A percentile compares a stretch with the other conserved stretches of the same genome.
phyloP scores from a whole-genome alignment of 2,329 filamentous ascomycete genomes.

The Diplodia corticola region DNA sequence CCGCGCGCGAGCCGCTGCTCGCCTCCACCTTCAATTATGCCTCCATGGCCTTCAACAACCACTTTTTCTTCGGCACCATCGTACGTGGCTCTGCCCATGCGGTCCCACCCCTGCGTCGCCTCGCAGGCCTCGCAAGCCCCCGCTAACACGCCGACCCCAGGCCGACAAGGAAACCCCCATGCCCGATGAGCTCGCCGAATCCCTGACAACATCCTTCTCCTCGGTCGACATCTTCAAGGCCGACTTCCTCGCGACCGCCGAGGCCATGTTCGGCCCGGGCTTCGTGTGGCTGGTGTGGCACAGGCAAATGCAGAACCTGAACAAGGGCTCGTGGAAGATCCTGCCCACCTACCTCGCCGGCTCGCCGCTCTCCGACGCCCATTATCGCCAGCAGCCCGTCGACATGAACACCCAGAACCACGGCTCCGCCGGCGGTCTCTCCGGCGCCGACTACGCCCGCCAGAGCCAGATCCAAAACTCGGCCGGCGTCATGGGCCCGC shows the following conservation, averaged over 20 bases:
- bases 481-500: conserved; percentile 43
- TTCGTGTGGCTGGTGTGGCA: conserved; percentile 86
- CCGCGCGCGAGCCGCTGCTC: conserved; percentile 73
- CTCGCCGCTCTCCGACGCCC: conserved; percentile 80
- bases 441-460: conserved; percentile 13
- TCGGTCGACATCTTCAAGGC: conserved; percentile 77
- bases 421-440: conserved; percentile 31
- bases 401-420: conserved; percentile 67
- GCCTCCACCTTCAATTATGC: conserved; percentile 93
- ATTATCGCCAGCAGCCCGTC: conserved; percentile 68
- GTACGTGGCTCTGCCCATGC: conserved; percentile 27
- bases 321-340: conserved; percentile 61
- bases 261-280: conserved; percentile 92
- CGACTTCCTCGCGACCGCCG: conserved; percentile 78
- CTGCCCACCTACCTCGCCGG: conserved; percentile 90
- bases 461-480: conserved; percentile 32
- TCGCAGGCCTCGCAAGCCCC: conserved; percentile 17
- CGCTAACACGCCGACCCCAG: conserved; percentile 24
- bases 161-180: conserved; percentile 44
- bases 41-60: conserved; percentile 92
- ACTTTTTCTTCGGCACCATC: conserved; percentile 73
- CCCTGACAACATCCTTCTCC: conserved; percentile 72
- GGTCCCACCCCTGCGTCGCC: conserved; percentile 23
- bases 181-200: conserved; percentile 55
- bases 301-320: conserved; percentile 44